These are phyloP conservation scores for Cytospora chrysosperma DNA, from an alignment of 2,329 filamentous ascomycete species.

Conservation along the genomic window DNA sequence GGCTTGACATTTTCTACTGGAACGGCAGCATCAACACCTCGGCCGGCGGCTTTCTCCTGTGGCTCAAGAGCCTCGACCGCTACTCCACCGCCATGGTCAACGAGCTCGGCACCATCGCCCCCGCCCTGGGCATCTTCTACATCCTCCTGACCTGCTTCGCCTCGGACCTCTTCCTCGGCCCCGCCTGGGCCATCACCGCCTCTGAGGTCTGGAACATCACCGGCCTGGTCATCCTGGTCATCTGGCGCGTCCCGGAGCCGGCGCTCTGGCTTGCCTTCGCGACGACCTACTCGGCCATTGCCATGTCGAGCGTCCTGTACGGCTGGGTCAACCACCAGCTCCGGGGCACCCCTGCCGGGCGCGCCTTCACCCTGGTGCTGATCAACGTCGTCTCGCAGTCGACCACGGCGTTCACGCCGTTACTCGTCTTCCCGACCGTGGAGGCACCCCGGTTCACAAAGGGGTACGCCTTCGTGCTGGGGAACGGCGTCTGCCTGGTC, in stretches of 20 bases:
- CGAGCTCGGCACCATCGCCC: slow-evolving; percentile 50
- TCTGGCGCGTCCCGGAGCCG: slow-evolving; percentile 56
- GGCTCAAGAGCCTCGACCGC: slow-evolving; percentile 54
- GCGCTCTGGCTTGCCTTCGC: slow-evolving; percentile 54
- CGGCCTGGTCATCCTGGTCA: slow-evolving; percentile 51
- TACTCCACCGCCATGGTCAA: slow-evolving; percentile 49
- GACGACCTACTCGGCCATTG: slow-evolving; percentile 48
- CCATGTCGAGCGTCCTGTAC: slow-evolving; percentile 55
- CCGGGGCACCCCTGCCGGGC: slow-evolving; percentile 44
- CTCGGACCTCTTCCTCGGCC: slow-evolving; percentile 52
- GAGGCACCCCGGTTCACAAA: slow-evolving; percentile 44
- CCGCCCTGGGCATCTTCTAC: slow-evolving; percentile 57
- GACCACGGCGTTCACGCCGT: slow-evolving; percentile 55
- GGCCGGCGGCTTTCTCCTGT: slow-evolving; percentile 53
- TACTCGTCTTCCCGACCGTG: slow-evolving; percentile 49
- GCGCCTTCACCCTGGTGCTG: slow-evolving; percentile 49
- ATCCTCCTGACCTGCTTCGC: slow-evolving; percentile 53
- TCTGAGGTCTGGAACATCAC: slow-evolving; percentile 51
- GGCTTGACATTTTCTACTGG: slow-evolving; percentile 57
- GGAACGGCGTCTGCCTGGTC: slow-evolving; percentile 17
- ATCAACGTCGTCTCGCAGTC: slow-evolving; percentile 55
- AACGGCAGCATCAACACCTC: slow-evolving; percentile 48
- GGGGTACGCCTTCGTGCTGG: slow-evolving; percentile 40
- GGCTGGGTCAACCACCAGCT: slow-evolving; percentile 56
- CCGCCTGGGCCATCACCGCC: slow-evolving; percentile 54